phyloP scores from a whole-genome alignment of 108 stramenopile species.

The Epithemia pelagica region DNA sequence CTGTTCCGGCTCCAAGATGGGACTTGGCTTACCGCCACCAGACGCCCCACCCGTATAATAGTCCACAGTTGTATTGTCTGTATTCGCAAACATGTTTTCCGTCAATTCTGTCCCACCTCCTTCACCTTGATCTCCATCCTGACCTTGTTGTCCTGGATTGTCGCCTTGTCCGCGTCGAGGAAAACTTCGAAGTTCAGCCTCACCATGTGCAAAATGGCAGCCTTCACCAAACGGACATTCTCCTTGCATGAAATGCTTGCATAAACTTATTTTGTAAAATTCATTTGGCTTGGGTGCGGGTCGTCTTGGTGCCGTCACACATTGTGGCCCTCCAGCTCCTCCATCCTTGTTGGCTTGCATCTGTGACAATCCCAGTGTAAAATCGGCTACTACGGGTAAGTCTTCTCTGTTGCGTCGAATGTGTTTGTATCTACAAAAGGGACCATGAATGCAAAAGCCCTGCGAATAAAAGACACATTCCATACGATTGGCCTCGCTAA shows the following conservation, averaged over 20 bases:
- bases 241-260: slow-evolving; percentile 84
- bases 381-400: slow-evolving; percentile 75
- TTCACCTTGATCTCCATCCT: slow-evolving; percentile 12
- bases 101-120: slow-evolving; percentile 31
- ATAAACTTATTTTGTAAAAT: slow-evolving; percentile 82
- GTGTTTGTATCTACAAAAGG: slow-evolving; percentile 88
- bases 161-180: slow-evolving; percentile 25
- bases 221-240: slow-evolving; percentile 85
- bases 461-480: slow-evolving; percentile 92
- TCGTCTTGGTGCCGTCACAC: slow-evolving; percentile 31
- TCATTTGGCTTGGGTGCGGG: slow-evolving; percentile 87
- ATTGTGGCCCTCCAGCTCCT: slow-evolving; percentile 10
- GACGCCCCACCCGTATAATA: slow-evolving; percentile 75
- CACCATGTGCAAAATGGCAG: slow-evolving; percentile 86
- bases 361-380: slow-evolving; percentile 80
- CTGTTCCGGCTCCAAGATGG: slow-evolving; percentile 77
- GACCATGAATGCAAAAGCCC: slow-evolving; percentile 93
- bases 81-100: slow-evolving; percentile 76
- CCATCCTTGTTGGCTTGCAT: slow-evolving; percentile 81
- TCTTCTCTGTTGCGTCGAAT: slow-evolving; percentile 60
- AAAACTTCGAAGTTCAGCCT: slow-evolving; percentile 61
- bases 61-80: slow-evolving; percentile 59
- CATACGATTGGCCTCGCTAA: slow-evolving; percentile 80
- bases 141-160: not conserved
- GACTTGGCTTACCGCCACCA: slow-evolving; percentile 76